Evolutionary conservation across 176 grass and related monocot genomes (phyloP).

Genomic region (Urochloa ruziziensis): DNA sequence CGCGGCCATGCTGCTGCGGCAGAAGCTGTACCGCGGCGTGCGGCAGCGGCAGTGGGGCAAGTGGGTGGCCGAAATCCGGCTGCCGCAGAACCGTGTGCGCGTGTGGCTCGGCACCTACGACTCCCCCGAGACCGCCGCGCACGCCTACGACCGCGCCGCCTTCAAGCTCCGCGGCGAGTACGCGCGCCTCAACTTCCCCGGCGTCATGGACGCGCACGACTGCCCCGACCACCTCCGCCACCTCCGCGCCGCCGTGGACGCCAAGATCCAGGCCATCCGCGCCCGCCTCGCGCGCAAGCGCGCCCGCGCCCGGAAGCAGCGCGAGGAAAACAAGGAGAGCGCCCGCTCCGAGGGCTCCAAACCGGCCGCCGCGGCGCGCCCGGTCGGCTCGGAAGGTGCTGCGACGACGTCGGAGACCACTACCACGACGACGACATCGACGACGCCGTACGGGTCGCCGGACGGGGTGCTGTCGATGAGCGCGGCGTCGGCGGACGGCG

Average conservation of each 20-base stretch:
- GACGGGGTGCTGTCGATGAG: conserved; percentile 23
- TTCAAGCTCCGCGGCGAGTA: conserved; percentile 87
- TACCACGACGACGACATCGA: not conserved
- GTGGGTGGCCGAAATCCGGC: conserved; percentile 91
- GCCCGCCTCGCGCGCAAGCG: conserved; percentile 66
- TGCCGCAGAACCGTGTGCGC: conserved; percentile 90
- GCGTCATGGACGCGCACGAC: conserved; percentile 42
- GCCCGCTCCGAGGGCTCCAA: not conserved
- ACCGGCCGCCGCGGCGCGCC: not conserved
- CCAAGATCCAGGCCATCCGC: conserved; percentile 94
- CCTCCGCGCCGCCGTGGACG: conserved; percentile 58
- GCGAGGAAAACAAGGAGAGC: conserved; percentile 28
- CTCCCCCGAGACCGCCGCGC: conserved; percentile 83
- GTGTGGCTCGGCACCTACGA: conserved; percentile 99
- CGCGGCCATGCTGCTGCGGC: not conserved
- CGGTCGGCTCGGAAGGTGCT: conserved; percentile 23
- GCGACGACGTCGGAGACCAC: conserved; percentile 17
- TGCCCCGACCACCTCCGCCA: conserved; percentile 52
- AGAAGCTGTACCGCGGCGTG: conserved; percentile 87
- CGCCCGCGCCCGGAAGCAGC: conserved; percentile 34
- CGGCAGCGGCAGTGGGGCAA: conserved; percentile 97
- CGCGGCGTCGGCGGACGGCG: conserved; percentile 28
- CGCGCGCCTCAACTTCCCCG: conserved; percentile 97
- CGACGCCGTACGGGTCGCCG: conserved; percentile 33
- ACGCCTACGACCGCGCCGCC: conserved; percentile 90